A percentile compares a stretch with the other conserved stretches of the same genome.
Evolutionary conservation across 495 filamentous ascomycete species (phyloP).

Genomic region (Penicillium salamii): DNA sequence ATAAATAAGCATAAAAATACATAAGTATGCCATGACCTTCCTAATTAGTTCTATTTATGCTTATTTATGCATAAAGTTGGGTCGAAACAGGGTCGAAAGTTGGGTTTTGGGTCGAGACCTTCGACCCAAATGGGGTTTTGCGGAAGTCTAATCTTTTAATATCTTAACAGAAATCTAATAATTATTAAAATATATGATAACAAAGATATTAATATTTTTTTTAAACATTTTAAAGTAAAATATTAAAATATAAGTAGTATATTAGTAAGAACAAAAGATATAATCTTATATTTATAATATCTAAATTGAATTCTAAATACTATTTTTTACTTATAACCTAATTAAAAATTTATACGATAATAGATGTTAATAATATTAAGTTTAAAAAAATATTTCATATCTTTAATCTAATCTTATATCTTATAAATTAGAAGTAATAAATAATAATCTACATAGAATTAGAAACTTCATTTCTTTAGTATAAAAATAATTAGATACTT

Average conservation of each 20-base stretch:
- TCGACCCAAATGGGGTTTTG: no score
- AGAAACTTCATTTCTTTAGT: conserved; percentile 22
- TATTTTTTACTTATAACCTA: conserved; percentile 16
- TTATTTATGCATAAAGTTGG: no score
- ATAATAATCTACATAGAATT: conserved; percentile 23
- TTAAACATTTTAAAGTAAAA: conserved; percentile 2
- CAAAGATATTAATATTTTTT: not conserved
- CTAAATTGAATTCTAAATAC: conserved; percentile 15
- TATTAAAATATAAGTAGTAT: conserved; percentile 10
- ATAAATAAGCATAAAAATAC: no score
- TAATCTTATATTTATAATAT: conserved; percentile 16
- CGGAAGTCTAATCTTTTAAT: no score
- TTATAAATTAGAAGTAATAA: conserved; percentile 18
- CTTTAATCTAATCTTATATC: conserved; percentile 15
- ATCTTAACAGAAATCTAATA: conserved; percentile 15
- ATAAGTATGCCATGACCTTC: no score
- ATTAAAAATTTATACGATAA: conserved; percentile 12
- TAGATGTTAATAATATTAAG: conserved; percentile 20
- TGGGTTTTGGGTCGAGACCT: no score
- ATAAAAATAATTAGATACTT: conserved; percentile 19
- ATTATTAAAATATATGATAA: conserved; percentile 10
- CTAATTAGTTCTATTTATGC: no score
- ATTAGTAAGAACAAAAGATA: conserved; percentile 17
- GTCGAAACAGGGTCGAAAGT: no score
- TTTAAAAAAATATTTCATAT: conserved; percentile 24